Percentiles rank a stretch among this genome's conserved stretches.
Evolutionary conservation across 106 monocot genomes (phyloP).

Genomic region (Platanthera zijinensis): DNA sequence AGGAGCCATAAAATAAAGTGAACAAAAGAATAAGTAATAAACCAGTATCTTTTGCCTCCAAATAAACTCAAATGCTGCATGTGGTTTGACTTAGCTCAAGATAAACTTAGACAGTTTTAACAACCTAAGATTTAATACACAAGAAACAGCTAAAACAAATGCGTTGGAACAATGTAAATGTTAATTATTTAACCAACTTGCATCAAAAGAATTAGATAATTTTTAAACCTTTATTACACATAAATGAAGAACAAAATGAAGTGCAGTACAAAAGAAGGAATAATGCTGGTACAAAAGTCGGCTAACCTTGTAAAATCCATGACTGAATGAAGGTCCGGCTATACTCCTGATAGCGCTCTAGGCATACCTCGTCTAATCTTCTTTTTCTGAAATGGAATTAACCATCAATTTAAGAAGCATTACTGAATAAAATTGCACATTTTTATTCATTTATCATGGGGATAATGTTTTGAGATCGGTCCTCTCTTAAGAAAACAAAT

Average conservation of each 20-base stretch:
- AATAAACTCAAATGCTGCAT: no score
- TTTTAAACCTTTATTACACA: background rate
- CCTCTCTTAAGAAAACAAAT: background rate
- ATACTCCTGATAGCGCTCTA: constrained; percentile 81
- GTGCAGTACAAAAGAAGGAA: background rate
- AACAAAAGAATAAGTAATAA: no score
- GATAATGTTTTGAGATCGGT: background rate
- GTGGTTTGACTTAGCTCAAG: background rate
- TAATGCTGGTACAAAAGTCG: background rate
- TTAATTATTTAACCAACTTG: no score
- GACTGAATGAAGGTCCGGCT: constrained; percentile 89
- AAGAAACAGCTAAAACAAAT: no score
- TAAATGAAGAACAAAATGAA: no score
- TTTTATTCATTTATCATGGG: background rate
- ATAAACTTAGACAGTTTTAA: background rate
- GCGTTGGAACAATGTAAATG: no score
- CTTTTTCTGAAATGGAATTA: constrained; percentile 37
- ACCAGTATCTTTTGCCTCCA: no score
- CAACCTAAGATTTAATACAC: no score
- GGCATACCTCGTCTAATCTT: constrained; percentile 90
- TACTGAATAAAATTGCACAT: background rate
- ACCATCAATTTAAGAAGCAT: background rate
- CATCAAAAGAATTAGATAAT: no score
- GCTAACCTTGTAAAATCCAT: constrained; percentile 85
- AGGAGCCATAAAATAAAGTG: no score